These are phyloP conservation scores for Colletotrichum musicola DNA, from an alignment of 2,329 filamentous ascomycete species.

Conservation along the genomic window DNA sequence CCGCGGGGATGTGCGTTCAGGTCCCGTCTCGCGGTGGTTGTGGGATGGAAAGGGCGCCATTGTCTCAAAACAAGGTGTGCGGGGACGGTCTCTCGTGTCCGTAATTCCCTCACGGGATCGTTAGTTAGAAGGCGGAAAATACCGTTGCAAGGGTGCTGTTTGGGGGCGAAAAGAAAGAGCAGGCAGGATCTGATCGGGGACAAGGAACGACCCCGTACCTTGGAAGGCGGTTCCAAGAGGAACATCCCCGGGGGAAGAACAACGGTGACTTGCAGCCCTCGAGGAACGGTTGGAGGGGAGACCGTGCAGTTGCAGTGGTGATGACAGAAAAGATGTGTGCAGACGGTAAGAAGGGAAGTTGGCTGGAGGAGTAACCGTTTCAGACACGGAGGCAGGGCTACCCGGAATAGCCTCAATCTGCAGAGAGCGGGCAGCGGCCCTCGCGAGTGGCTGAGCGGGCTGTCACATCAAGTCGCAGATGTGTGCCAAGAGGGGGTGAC, in stretches of 20 bases:
- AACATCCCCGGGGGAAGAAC: background rate
- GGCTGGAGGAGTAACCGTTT: conserved; percentile 20
- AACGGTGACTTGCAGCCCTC: background rate
- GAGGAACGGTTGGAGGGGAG: background rate
- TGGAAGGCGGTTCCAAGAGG: background rate
- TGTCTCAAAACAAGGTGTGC: conserved; percentile 17
- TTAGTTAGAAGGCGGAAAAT: background rate
- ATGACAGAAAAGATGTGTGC: conserved; percentile 4
- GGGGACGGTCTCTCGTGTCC: background rate
- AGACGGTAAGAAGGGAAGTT: conserved; percentile 5
- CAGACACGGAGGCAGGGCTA: conserved; percentile 16
- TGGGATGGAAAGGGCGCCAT: background rate
- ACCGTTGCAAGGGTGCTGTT: background rate
- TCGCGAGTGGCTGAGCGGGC: conserved; percentile 19
- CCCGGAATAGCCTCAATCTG: conserved; percentile 21
- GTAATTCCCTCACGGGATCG: background rate
- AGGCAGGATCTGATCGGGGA: background rate
- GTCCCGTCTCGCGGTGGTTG: background rate
- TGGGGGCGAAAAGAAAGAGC: conserved; percentile 1
- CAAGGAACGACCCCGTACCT: background rate
- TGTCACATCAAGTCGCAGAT: conserved; percentile 36
- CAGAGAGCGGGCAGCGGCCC: background rate
- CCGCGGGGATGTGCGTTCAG: conserved; percentile 23
- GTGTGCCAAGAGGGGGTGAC: conserved; percentile 31
- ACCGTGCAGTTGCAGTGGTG: background rate